Evolutionary conservation across 108 stramenopile species (phyloP).

Genomic region (Chaetoceros tenuissimus): DNA sequence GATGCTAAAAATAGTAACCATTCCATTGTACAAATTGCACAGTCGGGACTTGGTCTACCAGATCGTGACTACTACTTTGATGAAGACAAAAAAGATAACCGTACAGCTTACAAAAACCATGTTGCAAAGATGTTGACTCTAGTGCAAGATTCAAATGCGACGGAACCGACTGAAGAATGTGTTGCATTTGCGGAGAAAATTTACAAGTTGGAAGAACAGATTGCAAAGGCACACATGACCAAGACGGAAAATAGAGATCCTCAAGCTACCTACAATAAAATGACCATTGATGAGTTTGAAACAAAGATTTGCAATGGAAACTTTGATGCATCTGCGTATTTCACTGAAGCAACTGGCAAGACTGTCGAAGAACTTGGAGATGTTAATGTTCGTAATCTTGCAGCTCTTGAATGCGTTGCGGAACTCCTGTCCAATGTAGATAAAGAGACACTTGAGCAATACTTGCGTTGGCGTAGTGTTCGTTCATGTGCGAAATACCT

Average conservation of each 20-base stretch:
- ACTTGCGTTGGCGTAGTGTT: constrained; percentile 46
- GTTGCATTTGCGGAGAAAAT: constrained; percentile 27
- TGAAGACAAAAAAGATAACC: constrained; percentile 65
- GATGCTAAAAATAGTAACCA: constrained; percentile 55
- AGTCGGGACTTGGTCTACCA: constrained; percentile 61
- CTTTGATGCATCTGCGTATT: constrained; percentile 47
- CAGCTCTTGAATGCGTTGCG: constrained; percentile 40
- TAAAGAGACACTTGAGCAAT: constrained; percentile 21
- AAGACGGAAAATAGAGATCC: constrained; percentile 76
- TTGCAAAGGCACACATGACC: constrained; percentile 70
- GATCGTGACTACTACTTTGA: constrained; percentile 84
- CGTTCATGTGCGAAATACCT: constrained; percentile 47
- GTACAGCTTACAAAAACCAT: constrained; percentile 40
- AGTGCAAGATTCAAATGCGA: constrained; percentile 15
- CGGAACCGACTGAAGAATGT: constrained; percentile 13
- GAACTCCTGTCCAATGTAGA: constrained; percentile 29
- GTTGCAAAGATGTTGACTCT: constrained; percentile 54
- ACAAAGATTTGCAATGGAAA: constrained; percentile 13
- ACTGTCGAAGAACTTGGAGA: constrained; percentile 42
- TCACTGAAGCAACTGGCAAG: constrained; percentile 36
- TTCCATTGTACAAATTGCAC: constrained; percentile 39
- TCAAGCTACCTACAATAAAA: constrained; percentile 56
- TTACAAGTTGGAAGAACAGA: constrained; percentile 30
- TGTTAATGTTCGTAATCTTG: constrained; percentile 53
- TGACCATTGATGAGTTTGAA: constrained; percentile 30